Evolutionary conservation across 805 yeast genomes (phyloP), one percentile per base, ranked within the genome.

Genomic region (Kluyveromyces nonfermentans): DNA sequence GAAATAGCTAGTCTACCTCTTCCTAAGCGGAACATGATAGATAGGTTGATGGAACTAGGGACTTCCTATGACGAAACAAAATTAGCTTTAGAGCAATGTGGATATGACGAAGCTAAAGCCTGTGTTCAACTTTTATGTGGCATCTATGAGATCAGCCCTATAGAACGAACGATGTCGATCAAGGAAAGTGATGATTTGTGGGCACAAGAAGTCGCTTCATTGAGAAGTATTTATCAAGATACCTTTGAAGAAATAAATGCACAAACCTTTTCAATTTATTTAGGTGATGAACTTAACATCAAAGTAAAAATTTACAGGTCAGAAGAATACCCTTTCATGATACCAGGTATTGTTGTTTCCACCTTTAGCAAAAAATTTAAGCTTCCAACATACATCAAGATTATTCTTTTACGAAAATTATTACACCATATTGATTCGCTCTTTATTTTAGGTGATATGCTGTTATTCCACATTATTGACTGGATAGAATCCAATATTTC

Each of bases 191-290:
- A 60, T 20, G 75, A 69, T 5, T 55, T 74, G 10, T 89, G 96
- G 96, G 59, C 66, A 0, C 84, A 84, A 56, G 97, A 89, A 55
- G 56, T 80, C 14, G 87, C 82, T 46, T 78, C 87, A 39, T 62
- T 89, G 46, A 57, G 65, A 17, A 72, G 80, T 33, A 76, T 86
- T 18, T 83, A 78, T 44, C 66, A 60, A 4, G 72, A 71, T n/a
- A 75, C 72, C 16, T 55, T 63, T 17, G 51, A 77, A 20, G 60
- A 60, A 12, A 45, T 56, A 7, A 48, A 58, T 20, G 37, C 21
- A 15, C 54, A 62, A 2, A 54, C 56, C 35, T 54, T 50, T 35
- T 49, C 52, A 19, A 59, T 68, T 30, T 68, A 63, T 19, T 51
- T 73, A n/a, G 41, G 54, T 7, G 55, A 72, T 15, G 50, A 66